Evolutionary conservation across 73 alveolate genomes (phyloP).

Genomic region (Halteria grandinella): DNA sequence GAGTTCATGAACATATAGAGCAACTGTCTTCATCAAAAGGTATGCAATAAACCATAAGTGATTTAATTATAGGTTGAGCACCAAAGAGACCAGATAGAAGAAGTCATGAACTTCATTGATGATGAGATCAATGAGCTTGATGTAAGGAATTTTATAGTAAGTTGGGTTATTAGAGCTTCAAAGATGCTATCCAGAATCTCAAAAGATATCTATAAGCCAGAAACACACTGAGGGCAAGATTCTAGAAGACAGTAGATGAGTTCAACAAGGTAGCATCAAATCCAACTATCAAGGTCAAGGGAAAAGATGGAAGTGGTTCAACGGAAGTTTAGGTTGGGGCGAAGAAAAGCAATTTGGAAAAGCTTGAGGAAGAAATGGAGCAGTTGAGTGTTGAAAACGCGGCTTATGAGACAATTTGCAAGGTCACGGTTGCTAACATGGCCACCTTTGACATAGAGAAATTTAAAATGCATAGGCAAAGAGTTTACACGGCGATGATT

Average conservation of each 20-base stretch:
- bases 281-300: too few relatives aligned
- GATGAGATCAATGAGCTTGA: conserved; percentile 34
- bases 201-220: conserved; percentile 11
- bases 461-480: conserved; percentile 3
- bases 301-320: not conserved
- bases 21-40: not conserved
- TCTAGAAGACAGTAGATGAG: conserved; percentile 26
- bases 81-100: conserved; percentile 21
- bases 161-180: not conserved
- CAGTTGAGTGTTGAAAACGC: conserved; percentile 3
- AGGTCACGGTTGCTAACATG: conserved; percentile 45
- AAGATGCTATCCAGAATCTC: conserved; percentile 22
- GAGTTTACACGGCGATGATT: not conserved
- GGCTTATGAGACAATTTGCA: conserved; percentile 42
- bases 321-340: not conserved
- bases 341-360: too few relatives aligned
- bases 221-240: conserved; percentile 11
- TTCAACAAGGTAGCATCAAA: too few relatives aligned
- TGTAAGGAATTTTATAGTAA: not conserved
- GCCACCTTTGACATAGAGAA: conserved; percentile 51
- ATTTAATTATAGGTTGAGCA: conserved; percentile 31
- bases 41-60: not conserved
- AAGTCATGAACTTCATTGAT: conserved; percentile 7
- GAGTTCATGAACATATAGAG: conserved; percentile 44
- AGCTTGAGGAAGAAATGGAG: conserved; percentile 54